A percentile compares a stretch with the other conserved stretches of the same genome.
These are phyloP conservation scores for Cymbopogon citratus DNA, from an alignment of 176 grass and related monocot species.

Conservation along the genomic window DNA sequence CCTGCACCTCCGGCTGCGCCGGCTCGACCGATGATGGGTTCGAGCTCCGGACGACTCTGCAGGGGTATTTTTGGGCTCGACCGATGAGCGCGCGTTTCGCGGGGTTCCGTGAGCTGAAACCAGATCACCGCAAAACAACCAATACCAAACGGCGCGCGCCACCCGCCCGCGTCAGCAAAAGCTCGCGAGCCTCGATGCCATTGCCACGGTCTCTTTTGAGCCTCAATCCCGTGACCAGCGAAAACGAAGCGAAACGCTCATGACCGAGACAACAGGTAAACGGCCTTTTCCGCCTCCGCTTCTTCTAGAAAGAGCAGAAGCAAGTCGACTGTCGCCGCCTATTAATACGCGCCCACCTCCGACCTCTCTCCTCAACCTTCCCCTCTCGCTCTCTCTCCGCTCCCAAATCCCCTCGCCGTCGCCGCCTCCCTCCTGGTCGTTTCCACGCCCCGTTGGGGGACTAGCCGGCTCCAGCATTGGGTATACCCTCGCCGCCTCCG, in stretches of 20 bases:
- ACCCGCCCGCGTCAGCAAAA: neutral
- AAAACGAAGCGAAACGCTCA: slow-evolving; percentile 23
- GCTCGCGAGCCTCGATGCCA: neutral
- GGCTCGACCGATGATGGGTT: no score
- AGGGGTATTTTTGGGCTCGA: no score
- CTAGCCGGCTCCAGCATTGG: slow-evolving; percentile 27
- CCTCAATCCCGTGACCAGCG: slow-evolving; percentile 11
- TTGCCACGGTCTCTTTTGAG: neutral
- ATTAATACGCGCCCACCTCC: slow-evolving; percentile 42
- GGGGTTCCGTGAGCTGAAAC: no score
- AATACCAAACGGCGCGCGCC: fast-evolving
- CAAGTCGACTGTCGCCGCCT: slow-evolving; percentile 20
- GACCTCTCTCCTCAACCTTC: neutral
- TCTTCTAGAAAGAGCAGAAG: neutral
- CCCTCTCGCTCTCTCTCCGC: neutral
- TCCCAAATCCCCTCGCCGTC: neutral
- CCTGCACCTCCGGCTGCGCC: no score
- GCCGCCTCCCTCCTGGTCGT: neutral
- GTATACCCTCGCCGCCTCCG: neutral
- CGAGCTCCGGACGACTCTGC: no score
- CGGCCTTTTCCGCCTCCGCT: slow-evolving; percentile 12
- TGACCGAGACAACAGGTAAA: slow-evolving; percentile 22
- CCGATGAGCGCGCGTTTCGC: no score
- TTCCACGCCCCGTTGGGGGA: no score
- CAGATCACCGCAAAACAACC: no score